A percentile compares a stretch with the other conserved stretches of the same genome.
Conservation (phyloP, 1,139 yeast genomes). For the Protomyces macrosporus region DNA sequence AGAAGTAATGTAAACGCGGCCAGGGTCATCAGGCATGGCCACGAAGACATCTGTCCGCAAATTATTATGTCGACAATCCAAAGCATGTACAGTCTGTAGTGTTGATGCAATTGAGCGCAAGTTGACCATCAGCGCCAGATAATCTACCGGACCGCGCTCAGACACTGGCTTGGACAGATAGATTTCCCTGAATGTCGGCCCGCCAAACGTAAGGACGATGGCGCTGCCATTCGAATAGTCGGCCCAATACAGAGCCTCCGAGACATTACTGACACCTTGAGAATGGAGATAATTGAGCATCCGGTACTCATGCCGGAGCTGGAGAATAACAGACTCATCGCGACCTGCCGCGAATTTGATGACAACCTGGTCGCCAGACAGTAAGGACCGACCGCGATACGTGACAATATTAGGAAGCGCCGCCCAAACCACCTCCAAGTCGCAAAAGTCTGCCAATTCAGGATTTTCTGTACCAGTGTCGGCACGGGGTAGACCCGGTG, state of each 20-base stretch:
- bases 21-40: not conserved
- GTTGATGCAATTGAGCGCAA: not conserved
- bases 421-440: not conserved
- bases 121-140: not conserved
- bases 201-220: not conserved
- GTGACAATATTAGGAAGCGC: not conserved
- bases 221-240: not conserved
- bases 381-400: not conserved
- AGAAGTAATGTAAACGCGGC: not conserved
- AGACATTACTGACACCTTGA: not conserved
- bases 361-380: not conserved
- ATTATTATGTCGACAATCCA: slow-evolving; percentile 12
- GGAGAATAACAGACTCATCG: not conserved
- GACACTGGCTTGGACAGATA: not conserved
- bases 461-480: not conserved
- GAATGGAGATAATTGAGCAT: not conserved
- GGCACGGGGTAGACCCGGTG: too few species aligned
- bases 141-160: not conserved
- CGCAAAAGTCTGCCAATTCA: not conserved
- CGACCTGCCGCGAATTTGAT: not conserved
- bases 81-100: not conserved
- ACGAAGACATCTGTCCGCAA: slow-evolving; percentile 14
- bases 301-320: not conserved
- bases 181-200: not conserved
- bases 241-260: not conserved